Evolutionary conservation across 805 yeast species (phyloP), one percentile per base, ranked within the genome.

Genomic region (Saccharomycopsis vini): DNA sequence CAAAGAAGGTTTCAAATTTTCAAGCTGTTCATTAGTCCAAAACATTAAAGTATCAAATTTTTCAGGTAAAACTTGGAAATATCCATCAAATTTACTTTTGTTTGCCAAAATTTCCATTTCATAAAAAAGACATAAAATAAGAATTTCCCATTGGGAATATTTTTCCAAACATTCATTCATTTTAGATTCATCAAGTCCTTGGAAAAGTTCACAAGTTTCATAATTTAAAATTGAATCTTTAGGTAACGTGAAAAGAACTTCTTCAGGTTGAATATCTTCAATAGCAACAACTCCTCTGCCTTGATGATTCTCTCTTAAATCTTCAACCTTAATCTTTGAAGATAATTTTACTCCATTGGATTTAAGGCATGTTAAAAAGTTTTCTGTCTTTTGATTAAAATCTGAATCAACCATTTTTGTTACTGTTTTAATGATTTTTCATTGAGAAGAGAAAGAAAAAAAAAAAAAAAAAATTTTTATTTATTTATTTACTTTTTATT

Each of bases 201-300:
- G 36, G 0, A 64, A 43, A 16, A 81, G 58, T 1, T 73, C 58
- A 23, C 80, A 73, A 7, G 78, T 81, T 15, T 70, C 72, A n/a
- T 78, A 68, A 52, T 79, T 77, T 40, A 90, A 54, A 5, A 82
- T 59, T 0, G 72, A 60, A 2, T 58, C 54, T 43, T 84, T 63
- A 0, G 96, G 90, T 23, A 92, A 70, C 32, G 73, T 67, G 59
- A 89, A 86, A 15, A 90, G 60, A 1, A 66, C 66, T 45, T 86
- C 94, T 43, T 73, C 88, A 39, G 64, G 61, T 3, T 56, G 57
- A 18, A 90, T 82, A 50, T 77, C 78, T 31, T 72, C 72, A 0
- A 51, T 45, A 2, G 96, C 94, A 3, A 79, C 56, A 6, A 90
- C 58, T 3, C 89, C 95, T 26, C 97, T 67, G 7, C 97, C 97